Percentiles rank a stretch among this genome's conserved stretches.
These are phyloP conservation scores for Fusarium brachygibbosum DNA, from an alignment of 2,329 filamentous ascomycete species.

Conservation along the genomic window DNA sequence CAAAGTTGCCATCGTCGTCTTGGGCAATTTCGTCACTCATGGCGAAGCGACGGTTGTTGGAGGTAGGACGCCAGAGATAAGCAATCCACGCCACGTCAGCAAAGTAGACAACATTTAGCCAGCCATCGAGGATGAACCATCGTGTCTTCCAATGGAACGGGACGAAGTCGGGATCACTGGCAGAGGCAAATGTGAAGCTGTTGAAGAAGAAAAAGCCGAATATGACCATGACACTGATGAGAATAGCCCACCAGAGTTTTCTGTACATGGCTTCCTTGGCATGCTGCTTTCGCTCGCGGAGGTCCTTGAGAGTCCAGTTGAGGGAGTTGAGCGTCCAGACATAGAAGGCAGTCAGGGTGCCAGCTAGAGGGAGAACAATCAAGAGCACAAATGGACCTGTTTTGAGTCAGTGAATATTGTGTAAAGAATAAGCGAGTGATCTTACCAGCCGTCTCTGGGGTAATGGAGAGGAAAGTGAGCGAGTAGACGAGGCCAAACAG, in stretches of 20 bases:
- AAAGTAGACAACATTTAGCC: conserved; percentile 96
- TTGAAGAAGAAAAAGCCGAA: conserved; percentile 99
- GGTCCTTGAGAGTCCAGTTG: conserved; percentile 93
- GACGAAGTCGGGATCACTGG: conserved; percentile 87
- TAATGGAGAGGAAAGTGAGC: conserved; percentile 87
- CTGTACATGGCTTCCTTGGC: conserved; percentile 97
- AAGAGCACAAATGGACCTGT: conserved; percentile 88
- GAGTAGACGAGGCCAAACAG: conserved; percentile 95
- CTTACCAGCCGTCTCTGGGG: conserved; percentile 83
- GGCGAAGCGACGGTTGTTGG: conserved; percentile 95
- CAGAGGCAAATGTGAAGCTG: conserved; percentile 92
- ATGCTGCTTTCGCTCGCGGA: conserved; percentile 93
- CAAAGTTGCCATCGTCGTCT: conserved; percentile 95
- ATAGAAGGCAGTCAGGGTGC: conserved; percentile 95
- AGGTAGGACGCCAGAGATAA: conserved; percentile 96
- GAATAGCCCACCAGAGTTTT: conserved; percentile 98
- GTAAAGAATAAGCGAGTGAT: conserved; percentile 2
- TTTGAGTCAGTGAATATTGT: conserved; percentile 38
- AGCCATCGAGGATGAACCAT: conserved; percentile 98
- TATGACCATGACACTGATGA: conserved; percentile 92
- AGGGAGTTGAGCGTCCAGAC: conserved; percentile 98
- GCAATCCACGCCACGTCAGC: conserved; percentile 93
- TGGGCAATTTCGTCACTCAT: conserved; percentile 99
- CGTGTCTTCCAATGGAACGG: conserved; percentile 97
- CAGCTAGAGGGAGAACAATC: conserved; percentile 91